A percentile compares a stretch with the other conserved stretches of the same genome.
phyloP scores from a whole-genome alignment of 441 rosid species.

The Erysimum pusillum region DNA sequence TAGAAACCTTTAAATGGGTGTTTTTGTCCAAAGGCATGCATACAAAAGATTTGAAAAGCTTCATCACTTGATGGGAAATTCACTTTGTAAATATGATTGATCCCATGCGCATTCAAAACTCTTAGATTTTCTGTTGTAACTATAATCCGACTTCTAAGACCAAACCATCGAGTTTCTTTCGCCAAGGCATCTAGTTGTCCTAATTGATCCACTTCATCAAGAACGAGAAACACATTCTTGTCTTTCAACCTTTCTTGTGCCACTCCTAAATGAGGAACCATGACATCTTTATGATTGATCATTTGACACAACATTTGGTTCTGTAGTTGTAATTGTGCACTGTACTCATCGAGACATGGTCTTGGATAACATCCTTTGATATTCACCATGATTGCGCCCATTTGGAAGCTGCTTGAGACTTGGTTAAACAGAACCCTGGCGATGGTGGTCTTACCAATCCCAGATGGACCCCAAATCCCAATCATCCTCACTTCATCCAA shows the following conservation, averaged over 20 bases:
- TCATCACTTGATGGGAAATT: neutral
- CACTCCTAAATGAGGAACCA: neutral
- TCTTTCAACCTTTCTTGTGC: neutral
- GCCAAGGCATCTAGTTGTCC: neutral
- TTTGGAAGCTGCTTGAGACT: neutral
- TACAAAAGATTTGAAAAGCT: neutral
- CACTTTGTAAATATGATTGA: neutral
- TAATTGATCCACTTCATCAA: neutral
- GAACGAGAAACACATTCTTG: neutral
- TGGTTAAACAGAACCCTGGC: neutral
- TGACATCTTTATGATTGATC: neutral
- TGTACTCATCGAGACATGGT: neutral
- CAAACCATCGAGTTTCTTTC: neutral
- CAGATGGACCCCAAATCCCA: slow-evolving; percentile 3
- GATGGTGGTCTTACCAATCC: neutral
- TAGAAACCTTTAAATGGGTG: neutral
- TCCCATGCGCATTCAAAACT: neutral
- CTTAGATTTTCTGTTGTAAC: neutral
- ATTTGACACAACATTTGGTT: neutral
- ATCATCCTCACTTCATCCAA: slow-evolving; percentile 2
- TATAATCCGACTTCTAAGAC: neutral
- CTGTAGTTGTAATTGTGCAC: neutral
- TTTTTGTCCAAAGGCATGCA: neutral
- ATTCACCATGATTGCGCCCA: neutral
- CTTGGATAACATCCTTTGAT: neutral